Percentiles rank a stretch among this genome's conserved stretches.
These are phyloP conservation scores for Ogataea populi-albae DNA, from an alignment of 805 yeast genomes.

Conservation along the genomic window DNA sequence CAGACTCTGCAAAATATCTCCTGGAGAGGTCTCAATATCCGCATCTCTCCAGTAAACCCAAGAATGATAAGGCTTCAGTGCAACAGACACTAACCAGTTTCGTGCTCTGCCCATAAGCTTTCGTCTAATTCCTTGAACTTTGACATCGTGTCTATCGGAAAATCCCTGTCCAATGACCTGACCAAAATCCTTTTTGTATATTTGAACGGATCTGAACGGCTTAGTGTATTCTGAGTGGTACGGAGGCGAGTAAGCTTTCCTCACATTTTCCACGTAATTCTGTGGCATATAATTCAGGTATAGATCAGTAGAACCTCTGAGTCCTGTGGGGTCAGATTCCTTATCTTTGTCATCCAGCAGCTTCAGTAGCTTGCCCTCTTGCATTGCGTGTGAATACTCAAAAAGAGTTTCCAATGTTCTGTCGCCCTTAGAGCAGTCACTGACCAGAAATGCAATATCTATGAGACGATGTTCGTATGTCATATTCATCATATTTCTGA, in stretches of 20 bases:
- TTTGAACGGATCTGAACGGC: slow-evolving; percentile 77
- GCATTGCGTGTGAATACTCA: slow-evolving; percentile 64
- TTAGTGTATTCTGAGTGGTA: slow-evolving; percentile 58
- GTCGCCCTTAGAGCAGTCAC: slow-evolving; percentile 72
- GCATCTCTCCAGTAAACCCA: slow-evolving; percentile 94
- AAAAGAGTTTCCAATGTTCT: slow-evolving; percentile 62
- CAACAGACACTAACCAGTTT: slow-evolving; percentile 75
- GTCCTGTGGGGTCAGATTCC: slow-evolving; percentile 32
- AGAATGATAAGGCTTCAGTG: slow-evolving; percentile 78
- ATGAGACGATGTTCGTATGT: slow-evolving; percentile 79
- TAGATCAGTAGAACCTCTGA: slow-evolving; percentile 57
- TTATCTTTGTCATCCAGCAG: slow-evolving; percentile 44
- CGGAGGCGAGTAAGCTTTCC: slow-evolving; percentile 61
- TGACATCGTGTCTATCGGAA: slow-evolving; percentile 78
- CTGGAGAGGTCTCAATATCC: slow-evolving; percentile 80
- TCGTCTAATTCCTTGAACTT: slow-evolving; percentile 80
- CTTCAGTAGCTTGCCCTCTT: slow-evolving; percentile 61
- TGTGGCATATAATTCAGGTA: slow-evolving; percentile 68
- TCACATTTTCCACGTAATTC: slow-evolving; percentile 53
- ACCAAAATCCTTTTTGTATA: slow-evolving; percentile 80
- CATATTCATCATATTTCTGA: slow-evolving; percentile 80
- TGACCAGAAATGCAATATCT: slow-evolving; percentile 76
- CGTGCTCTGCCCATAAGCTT: slow-evolving; percentile 85
- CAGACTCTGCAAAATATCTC: slow-evolving; percentile 67
- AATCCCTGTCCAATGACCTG: slow-evolving; percentile 84